phyloP scores from a whole-genome alignment of 2,329 filamentous ascomycete genomes.

The Xylaria sp. region DNA sequence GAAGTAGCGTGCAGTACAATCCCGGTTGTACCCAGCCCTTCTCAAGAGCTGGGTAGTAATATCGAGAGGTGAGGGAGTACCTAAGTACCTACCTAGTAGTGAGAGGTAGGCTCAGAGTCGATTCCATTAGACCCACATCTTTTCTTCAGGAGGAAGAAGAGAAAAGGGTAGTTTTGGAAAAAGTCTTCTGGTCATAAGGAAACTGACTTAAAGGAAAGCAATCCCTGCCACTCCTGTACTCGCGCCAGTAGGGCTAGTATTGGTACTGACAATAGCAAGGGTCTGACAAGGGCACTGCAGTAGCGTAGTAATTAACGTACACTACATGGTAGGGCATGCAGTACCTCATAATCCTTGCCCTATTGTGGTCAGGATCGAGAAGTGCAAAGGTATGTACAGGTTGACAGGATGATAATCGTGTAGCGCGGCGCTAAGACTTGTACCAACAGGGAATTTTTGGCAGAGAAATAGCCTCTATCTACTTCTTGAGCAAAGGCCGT shows the following conservation, averaged over 20 bases:
- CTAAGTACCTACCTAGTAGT: not conserved
- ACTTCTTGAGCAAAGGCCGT: no score
- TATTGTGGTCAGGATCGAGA: constrained; percentile 26
- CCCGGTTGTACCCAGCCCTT: not conserved
- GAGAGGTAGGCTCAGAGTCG: constrained; percentile 1
- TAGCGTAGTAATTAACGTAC: not conserved
- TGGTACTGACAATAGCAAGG: not conserved
- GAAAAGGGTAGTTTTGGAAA: no score
- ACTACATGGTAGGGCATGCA: not conserved
- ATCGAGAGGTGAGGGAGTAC: not conserved
- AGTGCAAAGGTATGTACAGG: constrained; percentile 21
- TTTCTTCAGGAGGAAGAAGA: not conserved
- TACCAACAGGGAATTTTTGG: no score
- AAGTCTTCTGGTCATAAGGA: not conserved
- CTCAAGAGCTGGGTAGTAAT: not conserved
- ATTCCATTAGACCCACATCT: constrained; percentile 16
- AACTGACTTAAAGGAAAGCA: constrained; percentile 1
- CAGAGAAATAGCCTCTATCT: no score
- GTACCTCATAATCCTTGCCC: constrained; percentile 28
- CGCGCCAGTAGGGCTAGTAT: not conserved
- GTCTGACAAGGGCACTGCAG: constrained; percentile 13
- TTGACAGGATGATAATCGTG: no score
- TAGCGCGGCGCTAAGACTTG: no score
- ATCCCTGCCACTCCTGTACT: constrained; percentile 13
- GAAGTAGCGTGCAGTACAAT: constrained; percentile 6